Percentiles rank a stretch among this genome's conserved stretches.
These are phyloP conservation scores for Wickerhamiella parazyma DNA, from an alignment of 805 yeast genomes.

Conservation along the genomic window DNA sequence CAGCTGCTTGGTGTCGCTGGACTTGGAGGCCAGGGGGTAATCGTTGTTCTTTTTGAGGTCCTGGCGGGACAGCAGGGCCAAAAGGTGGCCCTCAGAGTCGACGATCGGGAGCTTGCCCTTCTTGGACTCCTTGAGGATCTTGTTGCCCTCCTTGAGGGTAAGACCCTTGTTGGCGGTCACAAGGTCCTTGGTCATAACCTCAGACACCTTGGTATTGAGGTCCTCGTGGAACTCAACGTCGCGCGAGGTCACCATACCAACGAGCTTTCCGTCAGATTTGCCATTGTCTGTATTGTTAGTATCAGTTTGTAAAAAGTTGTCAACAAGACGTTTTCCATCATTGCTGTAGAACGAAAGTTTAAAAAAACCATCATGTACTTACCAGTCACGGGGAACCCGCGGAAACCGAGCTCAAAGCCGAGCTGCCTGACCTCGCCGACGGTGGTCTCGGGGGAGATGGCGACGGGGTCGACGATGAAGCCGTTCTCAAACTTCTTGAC, in stretches of 20 bases:
- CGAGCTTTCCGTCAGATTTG: conserved; percentile 69
- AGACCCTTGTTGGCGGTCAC: conserved; percentile 76
- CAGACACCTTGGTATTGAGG: conserved; percentile 44
- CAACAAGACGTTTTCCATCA: conserved; percentile 96
- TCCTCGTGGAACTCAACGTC: conserved; percentile 91
- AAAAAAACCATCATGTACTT: conserved; percentile 44
- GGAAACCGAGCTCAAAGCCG: conserved; percentile 68
- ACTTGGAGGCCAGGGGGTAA: conserved; percentile 91
- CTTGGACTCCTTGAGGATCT: conserved; percentile 78
- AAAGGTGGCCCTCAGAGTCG: conserved; percentile 59
- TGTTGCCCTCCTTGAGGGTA: conserved; percentile 74
- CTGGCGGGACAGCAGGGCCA: conserved; percentile 84
- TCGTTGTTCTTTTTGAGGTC: conserved; percentile 92
- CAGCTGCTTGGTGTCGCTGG: conserved; percentile 83
- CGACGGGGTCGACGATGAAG: conserved; percentile 88
- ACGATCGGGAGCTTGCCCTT: conserved; percentile 96
- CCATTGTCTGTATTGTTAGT: conserved; percentile 54
- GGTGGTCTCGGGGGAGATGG: conserved; percentile 58
- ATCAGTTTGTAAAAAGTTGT: conserved; percentile 29
- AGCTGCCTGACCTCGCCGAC: conserved; percentile 68
- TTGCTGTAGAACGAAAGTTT: conserved; percentile 99
- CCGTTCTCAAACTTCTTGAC: conserved; percentile 97
- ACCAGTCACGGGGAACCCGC: conserved; percentile 99
- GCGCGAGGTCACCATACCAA: conserved; percentile 94
- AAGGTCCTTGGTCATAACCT: conserved; percentile 81